These are phyloP conservation scores for Oryza meridionalis DNA, from an alignment of 176 grass and related monocot species.

Conservation along the genomic window DNA sequence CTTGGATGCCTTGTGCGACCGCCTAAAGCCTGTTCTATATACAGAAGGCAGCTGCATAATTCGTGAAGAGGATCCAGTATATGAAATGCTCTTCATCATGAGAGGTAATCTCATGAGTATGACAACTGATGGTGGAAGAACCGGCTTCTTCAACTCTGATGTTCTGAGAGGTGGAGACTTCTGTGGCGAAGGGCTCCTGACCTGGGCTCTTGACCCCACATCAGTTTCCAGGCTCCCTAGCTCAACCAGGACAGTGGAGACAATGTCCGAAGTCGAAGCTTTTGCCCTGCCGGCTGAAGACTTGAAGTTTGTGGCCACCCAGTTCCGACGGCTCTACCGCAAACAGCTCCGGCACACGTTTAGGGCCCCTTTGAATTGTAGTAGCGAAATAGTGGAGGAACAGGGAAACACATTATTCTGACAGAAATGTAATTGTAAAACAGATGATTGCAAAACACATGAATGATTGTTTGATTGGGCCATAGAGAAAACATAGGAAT, in stretches of 20 bases:
- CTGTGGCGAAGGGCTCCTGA: slow-evolving; percentile 87
- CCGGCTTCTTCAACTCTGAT: slow-evolving; percentile 85
- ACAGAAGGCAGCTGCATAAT: slow-evolving; percentile 78
- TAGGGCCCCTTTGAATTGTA: slow-evolving; percentile 3
- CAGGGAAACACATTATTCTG: no score
- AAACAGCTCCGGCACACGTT: slow-evolving; percentile 80
- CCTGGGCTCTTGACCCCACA: slow-evolving; percentile 88
- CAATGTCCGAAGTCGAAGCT: slow-evolving; percentile 84
- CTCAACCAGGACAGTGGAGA: slow-evolving; percentile 84
- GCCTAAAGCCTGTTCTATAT: slow-evolving; percentile 77
- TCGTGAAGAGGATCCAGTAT: slow-evolving; percentile 80
- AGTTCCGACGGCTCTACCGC: slow-evolving; percentile 74
- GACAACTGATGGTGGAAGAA: slow-evolving; percentile 86
- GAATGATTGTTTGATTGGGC: no score
- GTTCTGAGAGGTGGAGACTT: slow-evolving; percentile 78
- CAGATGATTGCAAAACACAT: no score
- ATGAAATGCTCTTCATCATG: slow-evolving; percentile 92
- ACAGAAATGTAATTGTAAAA: no score
- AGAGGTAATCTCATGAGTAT: slow-evolving; percentile 74
- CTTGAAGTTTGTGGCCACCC: slow-evolving; percentile 84
- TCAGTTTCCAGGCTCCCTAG: slow-evolving; percentile 65
- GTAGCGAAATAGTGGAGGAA: no score
- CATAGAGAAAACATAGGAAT: no score
- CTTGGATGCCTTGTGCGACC: slow-evolving; percentile 78
- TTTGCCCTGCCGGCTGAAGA: slow-evolving; percentile 82